Conservation (phyloP, 257 asterid species). For the Przewalskia tangutica region DNA sequence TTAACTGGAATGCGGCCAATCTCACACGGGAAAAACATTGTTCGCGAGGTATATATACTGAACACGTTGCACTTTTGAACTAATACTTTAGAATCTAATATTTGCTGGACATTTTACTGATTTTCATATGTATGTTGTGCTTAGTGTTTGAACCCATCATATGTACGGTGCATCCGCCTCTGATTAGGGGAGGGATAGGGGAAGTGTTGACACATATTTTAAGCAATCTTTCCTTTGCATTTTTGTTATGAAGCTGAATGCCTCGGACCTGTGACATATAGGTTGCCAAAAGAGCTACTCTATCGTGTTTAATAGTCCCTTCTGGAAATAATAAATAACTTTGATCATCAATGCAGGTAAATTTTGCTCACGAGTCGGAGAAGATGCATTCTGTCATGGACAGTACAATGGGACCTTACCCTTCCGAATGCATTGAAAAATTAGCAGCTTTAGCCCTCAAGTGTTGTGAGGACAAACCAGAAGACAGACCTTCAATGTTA, state of each 20-base stretch:
- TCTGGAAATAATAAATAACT: background rate
- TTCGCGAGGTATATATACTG: constrained; percentile 55
- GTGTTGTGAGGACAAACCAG: constrained; percentile 69
- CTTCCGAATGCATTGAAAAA: constrained; percentile 48
- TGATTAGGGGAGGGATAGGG: background rate
- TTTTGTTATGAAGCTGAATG: background rate
- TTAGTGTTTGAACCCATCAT: background rate
- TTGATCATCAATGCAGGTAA: constrained; percentile 32
- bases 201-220: background rate
- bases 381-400: constrained; percentile 55
- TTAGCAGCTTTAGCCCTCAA: constrained; percentile 53
- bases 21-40: constrained; percentile 73
- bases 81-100: too few relatives aligned
- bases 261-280: background rate
- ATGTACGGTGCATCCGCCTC: background rate
- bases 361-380: constrained; percentile 51
- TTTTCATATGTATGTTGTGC: too few relatives aligned
- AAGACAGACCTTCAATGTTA: constrained; percentile 53
- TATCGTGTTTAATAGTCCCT: background rate
- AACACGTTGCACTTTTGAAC: background rate
- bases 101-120: too few relatives aligned
- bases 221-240: background rate
- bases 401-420: constrained; percentile 63
- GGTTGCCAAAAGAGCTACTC: background rate
- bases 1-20: constrained; percentile 82